Conservation (phyloP, 2,329 filamentous ascomycete genomes). For the Penicillium aurantiogriseum region DNA sequence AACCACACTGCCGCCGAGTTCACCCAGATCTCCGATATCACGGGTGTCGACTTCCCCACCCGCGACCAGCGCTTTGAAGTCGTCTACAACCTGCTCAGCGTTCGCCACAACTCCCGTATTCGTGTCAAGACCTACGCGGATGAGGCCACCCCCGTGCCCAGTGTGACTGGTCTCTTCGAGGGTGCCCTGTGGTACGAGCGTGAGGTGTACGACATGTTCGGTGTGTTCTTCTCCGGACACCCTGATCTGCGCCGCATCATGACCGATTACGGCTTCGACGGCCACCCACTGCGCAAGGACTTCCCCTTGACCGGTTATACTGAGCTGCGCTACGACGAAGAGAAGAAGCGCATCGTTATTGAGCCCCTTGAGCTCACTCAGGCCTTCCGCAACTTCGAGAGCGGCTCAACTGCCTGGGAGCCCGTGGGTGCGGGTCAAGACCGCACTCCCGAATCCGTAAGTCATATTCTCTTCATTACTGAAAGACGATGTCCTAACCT, state of each 20-base stretch:
- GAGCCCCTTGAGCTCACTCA: slow-evolving; percentile 97
- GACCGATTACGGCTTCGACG: slow-evolving; percentile 99
- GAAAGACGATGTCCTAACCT: slow-evolving; percentile 8
- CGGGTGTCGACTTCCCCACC: slow-evolving; percentile 92
- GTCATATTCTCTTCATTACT: slow-evolving; percentile 30
- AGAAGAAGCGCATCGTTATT: slow-evolving; percentile 99
- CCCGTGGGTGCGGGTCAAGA: slow-evolving; percentile 71
- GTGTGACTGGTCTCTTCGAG: slow-evolving; percentile 80
- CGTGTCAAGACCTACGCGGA: slow-evolving; percentile 98
- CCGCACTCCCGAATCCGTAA: slow-evolving; percentile 69
- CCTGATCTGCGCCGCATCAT: slow-evolving; percentile 96
- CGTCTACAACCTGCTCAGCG: slow-evolving; percentile 94
- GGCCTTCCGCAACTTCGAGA: slow-evolving; percentile 97
- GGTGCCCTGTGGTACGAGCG: slow-evolving; percentile 99
- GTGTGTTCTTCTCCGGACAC: slow-evolving; percentile 93
- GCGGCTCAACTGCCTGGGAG: slow-evolving; percentile 71
- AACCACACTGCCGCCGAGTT: slow-evolving; percentile 97
- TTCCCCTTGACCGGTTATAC: slow-evolving; percentile 98
- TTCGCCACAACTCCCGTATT: slow-evolving; percentile 94
- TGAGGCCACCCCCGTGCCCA: slow-evolving; percentile 89
- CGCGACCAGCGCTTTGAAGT: slow-evolving; percentile 95
- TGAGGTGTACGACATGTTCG: slow-evolving; percentile 96
- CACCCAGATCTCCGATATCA: slow-evolving; percentile 89
- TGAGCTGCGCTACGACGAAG: slow-evolving; percentile 95
- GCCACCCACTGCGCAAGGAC: slow-evolving; percentile 94